Evolutionary conservation across 2,329 filamentous ascomycete genomes (phyloP).

Genomic region (Epichloe brachyelytri): DNA sequence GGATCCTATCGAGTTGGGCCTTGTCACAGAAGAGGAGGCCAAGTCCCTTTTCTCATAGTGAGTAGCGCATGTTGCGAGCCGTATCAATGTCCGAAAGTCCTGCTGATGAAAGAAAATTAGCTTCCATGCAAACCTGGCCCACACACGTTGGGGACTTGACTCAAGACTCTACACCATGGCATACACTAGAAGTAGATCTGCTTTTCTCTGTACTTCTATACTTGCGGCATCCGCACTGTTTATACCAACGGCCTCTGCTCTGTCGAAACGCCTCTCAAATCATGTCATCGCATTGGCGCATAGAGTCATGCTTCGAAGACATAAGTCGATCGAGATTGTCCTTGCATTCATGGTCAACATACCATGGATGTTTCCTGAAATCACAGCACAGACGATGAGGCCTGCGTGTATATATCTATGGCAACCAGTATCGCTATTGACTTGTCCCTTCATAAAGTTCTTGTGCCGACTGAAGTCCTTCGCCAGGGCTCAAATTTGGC

Average conservation of each 20-base stretch:
- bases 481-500: conserved; percentile 30
- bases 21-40: conserved; percentile 54
- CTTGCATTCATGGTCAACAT: conserved; percentile 65
- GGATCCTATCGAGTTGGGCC: conserved; percentile 56
- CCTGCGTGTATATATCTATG: conserved; percentile 57
- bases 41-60: conserved; percentile 53
- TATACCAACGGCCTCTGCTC: conserved; percentile 46
- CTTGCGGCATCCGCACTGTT: conserved; percentile 57
- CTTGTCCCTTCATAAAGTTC: conserved; percentile 55
- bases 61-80: conserved; percentile 15
- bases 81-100: not conserved
- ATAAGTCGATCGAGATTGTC: conserved; percentile 61
- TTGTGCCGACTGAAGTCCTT: conserved; percentile 38
- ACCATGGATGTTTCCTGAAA: conserved; percentile 58
- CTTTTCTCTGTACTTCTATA: conserved; percentile 60
- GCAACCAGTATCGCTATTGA: conserved; percentile 58
- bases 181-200: conserved; percentile 54
- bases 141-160: conserved; percentile 64
- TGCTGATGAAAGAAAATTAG: conserved; percentile 22
- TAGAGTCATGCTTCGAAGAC: conserved; percentile 45
- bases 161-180: conserved; percentile 49
- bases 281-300: conserved; percentile 52
- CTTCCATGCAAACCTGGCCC: conserved; percentile 56
- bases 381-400: conserved; percentile 60
- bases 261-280: conserved; percentile 52